Conservation (phyloP, 805 yeast genomes). For the Candida xiaguanensis region DNA sequence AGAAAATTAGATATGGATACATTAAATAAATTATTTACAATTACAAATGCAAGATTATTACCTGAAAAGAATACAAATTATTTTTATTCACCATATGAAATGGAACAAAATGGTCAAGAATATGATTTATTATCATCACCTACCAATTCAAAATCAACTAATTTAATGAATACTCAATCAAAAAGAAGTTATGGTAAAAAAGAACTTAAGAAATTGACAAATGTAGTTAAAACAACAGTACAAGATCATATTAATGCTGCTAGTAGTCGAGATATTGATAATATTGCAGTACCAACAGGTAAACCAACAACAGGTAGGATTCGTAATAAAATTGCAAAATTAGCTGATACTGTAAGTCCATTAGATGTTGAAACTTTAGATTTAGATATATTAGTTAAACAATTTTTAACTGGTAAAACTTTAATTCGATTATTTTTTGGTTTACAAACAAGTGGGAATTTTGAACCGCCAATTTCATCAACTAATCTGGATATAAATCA, state of each 20-base stretch:
- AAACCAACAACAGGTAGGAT: slow-evolving; percentile 24
- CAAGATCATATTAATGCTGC: slow-evolving; percentile 48
- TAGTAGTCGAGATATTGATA: slow-evolving; percentile 16
- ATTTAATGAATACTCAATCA: neutral
- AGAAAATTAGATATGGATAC: slow-evolving; percentile 58
- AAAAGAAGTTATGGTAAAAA: slow-evolving; percentile 27
- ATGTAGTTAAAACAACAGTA: slow-evolving; percentile 68
- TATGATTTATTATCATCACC: slow-evolving; percentile 7
- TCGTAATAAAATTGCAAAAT: slow-evolving; percentile 30
- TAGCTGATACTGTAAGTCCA: slow-evolving; percentile 32
- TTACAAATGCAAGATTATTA: slow-evolving; percentile 30
- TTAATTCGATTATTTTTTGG: slow-evolving; percentile 24
- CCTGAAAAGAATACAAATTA: slow-evolving; percentile 19
- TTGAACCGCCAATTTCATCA: slow-evolving; percentile 11
- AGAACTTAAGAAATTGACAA: slow-evolving; percentile 50
- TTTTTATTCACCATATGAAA: slow-evolving; percentile 9
- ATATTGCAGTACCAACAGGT: slow-evolving; percentile 10
- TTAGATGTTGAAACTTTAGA: slow-evolving; percentile 40
- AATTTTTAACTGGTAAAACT: slow-evolving; percentile 30
- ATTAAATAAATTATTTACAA: slow-evolving; percentile 29
- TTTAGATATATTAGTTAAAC: slow-evolving; percentile 30
- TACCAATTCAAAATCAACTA: neutral
- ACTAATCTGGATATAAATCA: too few relatives aligned
- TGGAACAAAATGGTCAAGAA: neutral
- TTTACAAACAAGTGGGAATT: slow-evolving; percentile 4